Base-by-base conservation (phyloP, 345 rosid species). In the Lepidium sativum region DNA sequence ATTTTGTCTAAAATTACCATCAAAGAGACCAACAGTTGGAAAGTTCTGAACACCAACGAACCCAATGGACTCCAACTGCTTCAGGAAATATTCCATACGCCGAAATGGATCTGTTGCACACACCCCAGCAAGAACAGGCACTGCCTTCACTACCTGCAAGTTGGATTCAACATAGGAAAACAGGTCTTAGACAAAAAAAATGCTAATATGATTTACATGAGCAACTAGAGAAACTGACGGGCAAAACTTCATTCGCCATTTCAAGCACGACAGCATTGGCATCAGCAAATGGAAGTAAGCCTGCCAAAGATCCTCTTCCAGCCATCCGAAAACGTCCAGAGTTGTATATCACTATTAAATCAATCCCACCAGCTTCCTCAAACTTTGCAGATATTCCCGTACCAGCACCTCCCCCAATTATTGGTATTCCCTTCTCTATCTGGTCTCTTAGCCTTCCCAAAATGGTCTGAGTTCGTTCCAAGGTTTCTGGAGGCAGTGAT, bases 251-350 rank as follows among this genome's bases (percentile, higher is more conserved):
- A 75, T 86, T 89, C 7, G 91, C 97, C 97, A 92, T 89, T 63
- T 87, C 97, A 73, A 92, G 79, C 51, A 92, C 94, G 9, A 86
- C 64, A 0, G 94, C 91, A 72, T 89, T 92, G 65, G 97, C 98
- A 78, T 92, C 98, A 71, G 94, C 98, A 80, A 84, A 92, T 40
- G 97, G 97, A 65, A 92, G 81, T 31, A 92, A 71, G 62, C 96
- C 97, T 2, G 97, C 97, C 71, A 92, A 78, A 40, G 98, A 92
- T 55, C 98, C 98, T 77, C 97, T 87, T 78, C 98, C 96, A 17
- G 98, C 96, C 98, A 92, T 89, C 54, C 89, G 89, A 79, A 92
- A 92, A 51, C 97, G 96, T 34, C 97, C 97, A 14, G 98, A 92
- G 73, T 89, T 92, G 78, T 92, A 92, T 67, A 92, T 35, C 18